Percentiles rank a stretch among this genome's conserved stretches.
Conservation (phyloP, 2,329 filamentous ascomycete species). For the Penicillium palitans region DNA sequence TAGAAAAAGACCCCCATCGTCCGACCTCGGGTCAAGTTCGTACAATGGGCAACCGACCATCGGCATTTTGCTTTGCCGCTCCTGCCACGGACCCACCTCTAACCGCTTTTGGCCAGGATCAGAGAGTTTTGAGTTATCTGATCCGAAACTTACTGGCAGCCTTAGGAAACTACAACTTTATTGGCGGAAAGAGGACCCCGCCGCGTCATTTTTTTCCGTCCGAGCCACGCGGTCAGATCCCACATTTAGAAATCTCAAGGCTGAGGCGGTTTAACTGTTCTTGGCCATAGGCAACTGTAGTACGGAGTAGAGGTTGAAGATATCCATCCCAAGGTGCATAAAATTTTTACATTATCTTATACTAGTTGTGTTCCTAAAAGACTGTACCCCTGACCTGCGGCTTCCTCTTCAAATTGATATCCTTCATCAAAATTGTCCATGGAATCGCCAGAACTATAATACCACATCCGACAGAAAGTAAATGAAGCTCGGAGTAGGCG, state of each 20-base stretch:
- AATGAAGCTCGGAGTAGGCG: too few relatives aligned
- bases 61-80: conserved; percentile 3
- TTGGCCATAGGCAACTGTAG: too few relatives aligned
- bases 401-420: too few relatives aligned
- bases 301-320: too few relatives aligned
- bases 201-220: neutral
- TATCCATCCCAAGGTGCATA: too few relatives aligned
- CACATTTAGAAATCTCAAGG: neutral
- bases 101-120: neutral
- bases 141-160: conserved; percentile 1
- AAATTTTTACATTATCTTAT: too few relatives aligned
- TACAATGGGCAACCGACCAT: neutral
- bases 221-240: neutral
- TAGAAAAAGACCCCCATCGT: neutral
- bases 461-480: too few relatives aligned
- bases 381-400: too few relatives aligned
- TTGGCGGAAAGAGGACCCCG: neutral
- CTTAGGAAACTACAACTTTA: neutral
- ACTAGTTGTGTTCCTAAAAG: too few relatives aligned
- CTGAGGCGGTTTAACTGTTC: neutral
- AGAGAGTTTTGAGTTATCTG: conserved; percentile 3
- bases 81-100: neutral
- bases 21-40: neutral
- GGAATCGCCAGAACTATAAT: too few relatives aligned
- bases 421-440: too few relatives aligned